Percentiles rank a stretch among this genome's conserved stretches.
Evolutionary conservation across 768 basidiomycete species (phyloP).

Genomic region (Pulveroboletus sp.): DNA sequence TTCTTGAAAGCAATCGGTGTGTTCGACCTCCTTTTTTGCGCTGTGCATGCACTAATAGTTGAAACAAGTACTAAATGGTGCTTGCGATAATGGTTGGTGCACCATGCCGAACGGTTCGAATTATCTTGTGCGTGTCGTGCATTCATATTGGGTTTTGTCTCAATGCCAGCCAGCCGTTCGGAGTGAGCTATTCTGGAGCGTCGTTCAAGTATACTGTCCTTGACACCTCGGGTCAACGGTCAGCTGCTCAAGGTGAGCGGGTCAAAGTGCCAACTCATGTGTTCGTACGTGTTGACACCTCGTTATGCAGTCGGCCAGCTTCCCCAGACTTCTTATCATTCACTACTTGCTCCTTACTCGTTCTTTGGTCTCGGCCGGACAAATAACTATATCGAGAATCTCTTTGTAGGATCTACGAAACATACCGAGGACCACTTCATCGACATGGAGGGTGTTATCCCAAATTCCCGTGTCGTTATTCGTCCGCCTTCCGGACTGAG

Average conservation of each 20-base stretch:
- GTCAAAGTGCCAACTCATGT: neutral
- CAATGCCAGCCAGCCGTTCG: constrained; percentile 63
- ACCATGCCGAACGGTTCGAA: constrained; percentile 52
- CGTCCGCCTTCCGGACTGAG: constrained; percentile 60
- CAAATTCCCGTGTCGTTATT: constrained; percentile 96
- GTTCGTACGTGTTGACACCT: constrained; percentile 1
- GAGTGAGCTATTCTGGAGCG: constrained; percentile 90
- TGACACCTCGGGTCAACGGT: constrained; percentile 81
- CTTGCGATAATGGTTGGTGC: constrained; percentile 82
- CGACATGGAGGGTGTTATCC: constrained; percentile 94
- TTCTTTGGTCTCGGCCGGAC: constrained; percentile 97
- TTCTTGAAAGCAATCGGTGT: constrained; percentile 94
- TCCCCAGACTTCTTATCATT: constrained; percentile 88
- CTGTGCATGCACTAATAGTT: constrained; percentile 1
- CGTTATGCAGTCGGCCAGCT: constrained; percentile 75
- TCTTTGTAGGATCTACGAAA: constrained; percentile 91
- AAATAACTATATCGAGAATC: constrained; percentile 99
- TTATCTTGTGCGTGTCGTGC: constrained; percentile 62
- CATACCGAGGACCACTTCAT: constrained; percentile 71
- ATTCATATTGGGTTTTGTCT: neutral
- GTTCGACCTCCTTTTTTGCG: constrained; percentile 18
- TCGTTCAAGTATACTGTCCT: constrained; percentile 97
- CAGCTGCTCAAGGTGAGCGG: constrained; percentile 78
- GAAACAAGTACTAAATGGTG: constrained; percentile 79
- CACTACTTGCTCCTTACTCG: constrained; percentile 86